phyloP scores from a whole-genome alignment of 75 land plant species.

The Cryptomeria japonica region DNA sequence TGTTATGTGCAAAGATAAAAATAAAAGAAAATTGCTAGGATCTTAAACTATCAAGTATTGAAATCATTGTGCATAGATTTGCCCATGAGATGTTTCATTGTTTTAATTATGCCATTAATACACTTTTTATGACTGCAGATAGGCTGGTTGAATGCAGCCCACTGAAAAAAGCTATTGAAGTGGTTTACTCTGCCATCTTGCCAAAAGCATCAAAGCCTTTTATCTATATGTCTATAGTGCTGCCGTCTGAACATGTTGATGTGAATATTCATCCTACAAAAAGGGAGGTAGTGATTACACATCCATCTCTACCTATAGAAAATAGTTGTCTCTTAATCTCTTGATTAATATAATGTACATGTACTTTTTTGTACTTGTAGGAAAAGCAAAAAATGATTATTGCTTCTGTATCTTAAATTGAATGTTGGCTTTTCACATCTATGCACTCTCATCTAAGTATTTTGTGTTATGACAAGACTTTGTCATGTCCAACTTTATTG shows the following conservation, averaged over 20 bases:
- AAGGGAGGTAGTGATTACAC: slow-evolving; percentile 65
- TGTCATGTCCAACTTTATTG: neutral
- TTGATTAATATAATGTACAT: neutral
- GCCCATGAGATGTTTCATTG: neutral
- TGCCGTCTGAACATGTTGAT: slow-evolving; percentile 96
- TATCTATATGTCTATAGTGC: slow-evolving; percentile 84
- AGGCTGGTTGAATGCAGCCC: slow-evolving; percentile 91
- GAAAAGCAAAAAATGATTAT: neutral
- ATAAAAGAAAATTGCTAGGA: neutral
- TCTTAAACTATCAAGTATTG: neutral
- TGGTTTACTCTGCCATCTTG: slow-evolving; percentile 90
- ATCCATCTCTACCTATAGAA: neutral
- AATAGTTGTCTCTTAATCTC: neutral
- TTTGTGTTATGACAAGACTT: neutral
- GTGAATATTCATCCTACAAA: slow-evolving; percentile 99
- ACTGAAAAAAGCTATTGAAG: slow-evolving; percentile 92
- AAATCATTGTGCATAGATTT: neutral
- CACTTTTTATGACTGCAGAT: slow-evolving; percentile 49
- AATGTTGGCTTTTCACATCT: neutral
- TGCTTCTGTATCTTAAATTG: neutral
- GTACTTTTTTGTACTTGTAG: neutral
- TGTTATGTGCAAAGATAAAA: neutral
- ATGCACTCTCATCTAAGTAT: neutral
- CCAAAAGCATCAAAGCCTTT: slow-evolving; percentile 99
- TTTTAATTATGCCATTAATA: neutral